These are phyloP conservation scores for Aspergillus quadrilineatus DNA, from an alignment of 2,329 filamentous ascomycete species.

Conservation along the genomic window DNA sequence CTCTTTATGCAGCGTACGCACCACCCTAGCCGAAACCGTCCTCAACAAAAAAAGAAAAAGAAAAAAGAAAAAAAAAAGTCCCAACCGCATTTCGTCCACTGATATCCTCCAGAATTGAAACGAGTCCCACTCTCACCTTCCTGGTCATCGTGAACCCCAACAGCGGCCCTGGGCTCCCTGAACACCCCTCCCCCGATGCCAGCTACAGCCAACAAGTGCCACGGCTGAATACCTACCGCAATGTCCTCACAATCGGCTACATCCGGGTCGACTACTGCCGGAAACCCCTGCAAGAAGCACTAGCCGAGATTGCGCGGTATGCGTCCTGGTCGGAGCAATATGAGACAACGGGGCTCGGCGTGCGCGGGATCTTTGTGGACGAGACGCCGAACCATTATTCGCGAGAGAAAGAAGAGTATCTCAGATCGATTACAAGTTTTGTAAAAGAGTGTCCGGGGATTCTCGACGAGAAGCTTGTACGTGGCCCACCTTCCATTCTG, in stretches of 20 bases:
- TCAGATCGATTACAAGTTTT: neutral
- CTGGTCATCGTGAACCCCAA: conserved; percentile 22
- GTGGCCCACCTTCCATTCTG: neutral
- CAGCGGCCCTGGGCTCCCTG: conserved; percentile 15
- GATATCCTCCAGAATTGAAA: conserved; percentile 10
- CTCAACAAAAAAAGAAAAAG: neutral
- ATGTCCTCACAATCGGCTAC: conserved; percentile 25
- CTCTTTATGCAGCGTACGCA: conserved; percentile 19
- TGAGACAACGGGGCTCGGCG: conserved; percentile 11
- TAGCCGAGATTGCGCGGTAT: conserved; percentile 21
- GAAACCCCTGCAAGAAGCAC: conserved; percentile 17
- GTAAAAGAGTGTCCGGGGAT: conserved; percentile 13
- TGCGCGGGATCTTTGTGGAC: conserved; percentile 20
- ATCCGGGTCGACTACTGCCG: conserved; percentile 26
- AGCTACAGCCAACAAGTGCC: conserved; percentile 18
- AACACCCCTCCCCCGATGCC: conserved; percentile 11
- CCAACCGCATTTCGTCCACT: neutral
- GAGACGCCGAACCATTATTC: conserved; percentile 19
- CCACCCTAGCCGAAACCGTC: neutral
- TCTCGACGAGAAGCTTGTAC: conserved; percentile 13
- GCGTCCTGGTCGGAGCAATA: conserved; percentile 14
- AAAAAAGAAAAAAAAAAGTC: no score
- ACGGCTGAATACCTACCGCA: conserved; percentile 17
- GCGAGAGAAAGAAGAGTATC: conserved; percentile 9
- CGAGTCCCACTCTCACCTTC: conserved; percentile 15